Evolutionary conservation across 805 yeast genomes (phyloP).

Genomic region (Kuraishia piskuri): DNA sequence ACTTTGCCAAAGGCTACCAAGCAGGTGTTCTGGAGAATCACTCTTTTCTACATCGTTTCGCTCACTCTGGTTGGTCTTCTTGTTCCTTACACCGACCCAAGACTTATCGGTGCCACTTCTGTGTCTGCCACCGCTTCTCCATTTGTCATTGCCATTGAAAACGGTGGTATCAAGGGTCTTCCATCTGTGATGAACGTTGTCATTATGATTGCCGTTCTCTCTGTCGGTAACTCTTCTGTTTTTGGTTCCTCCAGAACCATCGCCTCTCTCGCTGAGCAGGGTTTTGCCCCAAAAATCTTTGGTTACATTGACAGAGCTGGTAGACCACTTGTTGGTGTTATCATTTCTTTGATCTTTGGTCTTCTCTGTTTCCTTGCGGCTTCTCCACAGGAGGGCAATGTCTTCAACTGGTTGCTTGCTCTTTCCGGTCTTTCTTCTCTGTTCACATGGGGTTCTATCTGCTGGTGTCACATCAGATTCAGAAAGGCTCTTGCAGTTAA

Average conservation of each 20-base stretch:
- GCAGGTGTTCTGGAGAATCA: constrained; percentile 57
- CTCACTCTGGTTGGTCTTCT: constrained; percentile 46
- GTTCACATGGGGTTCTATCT: constrained; percentile 73
- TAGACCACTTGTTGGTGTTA: constrained; percentile 66
- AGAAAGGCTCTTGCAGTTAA: constrained; percentile 57
- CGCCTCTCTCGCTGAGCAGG: constrained; percentile 64
- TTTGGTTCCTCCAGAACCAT: constrained; percentile 65
- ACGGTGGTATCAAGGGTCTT: constrained; percentile 53
- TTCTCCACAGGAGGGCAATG: constrained; percentile 41
- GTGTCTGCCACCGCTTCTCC: constrained; percentile 59
- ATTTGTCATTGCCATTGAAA: constrained; percentile 60
- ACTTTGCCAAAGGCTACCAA: constrained; percentile 57
- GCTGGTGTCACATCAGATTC: constrained; percentile 60
- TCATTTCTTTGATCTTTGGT: constrained; percentile 44
- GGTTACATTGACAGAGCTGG: constrained; percentile 72
- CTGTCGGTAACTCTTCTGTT: constrained; percentile 72
- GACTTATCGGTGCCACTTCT: constrained; percentile 36
- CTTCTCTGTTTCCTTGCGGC: constrained; percentile 58
- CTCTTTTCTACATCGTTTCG: constrained; percentile 47
- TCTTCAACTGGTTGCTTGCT: constrained; percentile 73
- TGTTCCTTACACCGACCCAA: constrained; percentile 46
- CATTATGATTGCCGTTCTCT: constrained; percentile 60
- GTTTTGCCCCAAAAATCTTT: constrained; percentile 53
- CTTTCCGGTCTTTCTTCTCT: constrained; percentile 70
- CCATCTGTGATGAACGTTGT: constrained; percentile 73